A percentile compares a stretch with the other conserved stretches of the same genome.
Evolutionary conservation across 352 stramenopile genomes (phyloP).

Genomic region (Globisporangium mamillatum): DNA sequence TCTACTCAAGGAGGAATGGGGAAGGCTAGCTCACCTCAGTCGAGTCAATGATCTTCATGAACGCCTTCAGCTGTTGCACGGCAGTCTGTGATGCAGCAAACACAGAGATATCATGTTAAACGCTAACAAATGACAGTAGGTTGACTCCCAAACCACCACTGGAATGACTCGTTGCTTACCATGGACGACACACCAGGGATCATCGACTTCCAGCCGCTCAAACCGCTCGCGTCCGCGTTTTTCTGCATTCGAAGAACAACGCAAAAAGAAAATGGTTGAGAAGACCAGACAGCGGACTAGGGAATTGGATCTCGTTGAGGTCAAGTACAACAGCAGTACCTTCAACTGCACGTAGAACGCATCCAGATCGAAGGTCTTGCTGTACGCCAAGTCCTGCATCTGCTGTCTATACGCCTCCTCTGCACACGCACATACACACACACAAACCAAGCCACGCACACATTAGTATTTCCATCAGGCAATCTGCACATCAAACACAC

Average conservation of each 20-base stretch:
- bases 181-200: conserved; percentile 75
- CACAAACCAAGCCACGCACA: neutral
- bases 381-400: conserved; percentile 65
- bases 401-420: conserved; percentile 77
- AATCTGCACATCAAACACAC: neutral
- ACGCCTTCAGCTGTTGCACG: conserved; percentile 83
- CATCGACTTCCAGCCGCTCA: conserved; percentile 80
- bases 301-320: too few relatives aligned
- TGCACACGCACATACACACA: conserved; percentile 12
- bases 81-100: conserved; percentile 41
- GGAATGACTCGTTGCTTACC: conserved; percentile 27
- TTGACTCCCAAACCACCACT: neutral
- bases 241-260: conserved; percentile 37
- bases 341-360: conserved; percentile 70
- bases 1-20: neutral
- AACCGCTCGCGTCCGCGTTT: conserved; percentile 66
- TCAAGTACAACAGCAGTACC: conserved; percentile 21
- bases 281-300: neutral
- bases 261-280: neutral
- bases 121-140: neutral
- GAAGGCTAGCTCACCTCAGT: conserved; percentile 48
- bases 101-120: neutral
- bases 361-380: conserved; percentile 68
- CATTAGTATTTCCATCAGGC: neutral
- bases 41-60: conserved; percentile 75